Percentiles rank a stretch among this genome's conserved stretches.
Evolutionary conservation across 306 rosid species (phyloP).

Genomic region (Quercus dentata): DNA sequence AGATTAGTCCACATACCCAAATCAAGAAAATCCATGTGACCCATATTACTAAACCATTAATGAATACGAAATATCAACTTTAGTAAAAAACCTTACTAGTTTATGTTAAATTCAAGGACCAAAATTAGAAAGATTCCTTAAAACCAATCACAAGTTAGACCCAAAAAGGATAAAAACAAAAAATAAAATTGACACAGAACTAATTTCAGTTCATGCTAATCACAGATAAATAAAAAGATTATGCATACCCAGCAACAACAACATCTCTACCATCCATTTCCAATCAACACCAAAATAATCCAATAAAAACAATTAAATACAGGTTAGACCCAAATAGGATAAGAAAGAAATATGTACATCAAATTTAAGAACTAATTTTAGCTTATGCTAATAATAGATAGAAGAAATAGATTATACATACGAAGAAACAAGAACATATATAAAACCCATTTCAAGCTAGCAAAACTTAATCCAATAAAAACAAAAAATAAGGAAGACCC

Average conservation of each 20-base stretch:
- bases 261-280: background rate
- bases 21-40: background rate
- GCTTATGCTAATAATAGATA: background rate
- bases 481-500: constrained; percentile 3
- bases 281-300: constrained; percentile 9
- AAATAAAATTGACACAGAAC: background rate
- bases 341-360: background rate
- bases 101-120: background rate
- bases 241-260: background rate
- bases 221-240: background rate
- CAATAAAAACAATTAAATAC: background rate
- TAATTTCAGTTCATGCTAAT: background rate
- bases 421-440: background rate
- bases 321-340: background rate
- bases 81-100: too few relatives aligned
- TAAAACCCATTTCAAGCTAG: constrained; percentile 5
- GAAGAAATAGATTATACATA: background rate
- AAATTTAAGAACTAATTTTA: background rate
- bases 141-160: background rate
- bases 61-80: background rate
- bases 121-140: constrained; percentile 10
- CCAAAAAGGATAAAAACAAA: background rate
- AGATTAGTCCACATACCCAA: constrained; percentile 2
- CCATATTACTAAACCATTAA: background rate
- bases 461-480: constrained; percentile 4